These are phyloP conservation scores for Pseudoturritis turrita DNA, from an alignment of 345 rosid genomes.

Conservation along the genomic window DNA sequence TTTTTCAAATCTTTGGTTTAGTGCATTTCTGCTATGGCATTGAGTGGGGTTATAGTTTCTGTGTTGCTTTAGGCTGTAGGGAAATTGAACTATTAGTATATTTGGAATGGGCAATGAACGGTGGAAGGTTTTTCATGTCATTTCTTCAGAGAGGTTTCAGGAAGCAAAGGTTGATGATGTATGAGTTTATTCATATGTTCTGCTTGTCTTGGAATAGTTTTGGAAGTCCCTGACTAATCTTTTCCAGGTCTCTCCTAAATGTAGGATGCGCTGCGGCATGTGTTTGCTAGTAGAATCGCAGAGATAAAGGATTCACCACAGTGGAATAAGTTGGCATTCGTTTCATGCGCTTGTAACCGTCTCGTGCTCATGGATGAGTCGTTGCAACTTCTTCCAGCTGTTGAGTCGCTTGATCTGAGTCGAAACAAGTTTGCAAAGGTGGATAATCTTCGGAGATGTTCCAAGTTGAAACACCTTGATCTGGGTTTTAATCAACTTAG, in stretches of 20 bases:
- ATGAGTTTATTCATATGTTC: conserved; percentile 9
- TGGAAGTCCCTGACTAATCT: conserved; percentile 12
- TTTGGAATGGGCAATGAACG: conserved; percentile 24
- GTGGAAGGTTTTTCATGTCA: conserved; percentile 10
- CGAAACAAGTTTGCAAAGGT: conserved; percentile 88
- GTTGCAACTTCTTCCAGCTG: conserved; percentile 91
- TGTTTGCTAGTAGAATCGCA: conserved; percentile 88
- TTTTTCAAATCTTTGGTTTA: background rate
- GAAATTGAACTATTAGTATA: conserved; percentile 25
- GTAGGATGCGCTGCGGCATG: conserved; percentile 92
- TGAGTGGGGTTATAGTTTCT: conserved; percentile 24
- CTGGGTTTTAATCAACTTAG: conserved; percentile 90
- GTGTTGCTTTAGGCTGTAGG: conserved; percentile 18
- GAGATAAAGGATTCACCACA: conserved; percentile 82
- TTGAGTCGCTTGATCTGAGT: conserved; percentile 95
- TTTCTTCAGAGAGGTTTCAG: conserved; percentile 27
- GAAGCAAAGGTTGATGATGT: conserved; percentile 22
- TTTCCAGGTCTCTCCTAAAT: conserved; percentile 4
- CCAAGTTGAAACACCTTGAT: conserved; percentile 84
- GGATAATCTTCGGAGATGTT: conserved; percentile 79
- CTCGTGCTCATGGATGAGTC: conserved; percentile 96
- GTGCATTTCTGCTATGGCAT: conserved; percentile 7
- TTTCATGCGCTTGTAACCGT: conserved; percentile 82
- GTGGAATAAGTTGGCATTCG: conserved; percentile 84
- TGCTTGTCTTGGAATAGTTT: background rate